Evolutionary conservation across 345 rosid genomes (phyloP), one percentile per base, ranked within the genome.

Genomic region (Adansonia digitata): DNA sequence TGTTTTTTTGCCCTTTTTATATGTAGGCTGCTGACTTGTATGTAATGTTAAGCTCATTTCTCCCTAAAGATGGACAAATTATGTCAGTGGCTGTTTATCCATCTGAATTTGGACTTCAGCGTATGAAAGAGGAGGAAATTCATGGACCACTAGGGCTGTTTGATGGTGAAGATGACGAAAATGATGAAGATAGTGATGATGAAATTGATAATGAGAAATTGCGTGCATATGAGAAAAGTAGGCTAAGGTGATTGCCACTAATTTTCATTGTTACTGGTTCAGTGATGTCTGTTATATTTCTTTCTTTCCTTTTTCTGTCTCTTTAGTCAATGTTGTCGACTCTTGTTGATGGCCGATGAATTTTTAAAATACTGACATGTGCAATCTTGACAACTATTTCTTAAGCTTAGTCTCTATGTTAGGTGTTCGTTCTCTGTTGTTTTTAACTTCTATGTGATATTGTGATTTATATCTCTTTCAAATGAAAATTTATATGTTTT

Each of bases 101-200:
- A 20, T 83, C 98, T 7, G 99, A 95, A 49, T 91, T 95, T 68
- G 98, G 99, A 45, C 86, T 95, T 78, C 76, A 90, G 79, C 86
- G 90, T 2, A 95, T 95, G 97, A 86, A 89, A 86, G 97, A 91
- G 81, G 99, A 95, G 84, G 99, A 95, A 80, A 76, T 89, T 75
- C 92, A 78, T 64, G 99, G 98, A n/a, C 98, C 99, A 14, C 88
- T 85, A 79, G 97, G 89, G 31, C 82, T 91, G 37, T 90, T 93
- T 71, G 90, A 89, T 71, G 82, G 82, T 67, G 85, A 82, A 72
- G 78, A 77, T 9, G 66, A 78, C 48, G 62, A 71, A n/a, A 77
- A 81, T 29, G 84, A 76, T 0, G 84, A 83, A 18, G 89, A 79
- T 46, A 79, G 80, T 7, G 86, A 80, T 45, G 84, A 79, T 74